Percentiles rank a stretch among this genome's conserved stretches.
Conservation (phyloP, 2,329 filamentous ascomycete species). For the Aspergillus sp. region DNA sequence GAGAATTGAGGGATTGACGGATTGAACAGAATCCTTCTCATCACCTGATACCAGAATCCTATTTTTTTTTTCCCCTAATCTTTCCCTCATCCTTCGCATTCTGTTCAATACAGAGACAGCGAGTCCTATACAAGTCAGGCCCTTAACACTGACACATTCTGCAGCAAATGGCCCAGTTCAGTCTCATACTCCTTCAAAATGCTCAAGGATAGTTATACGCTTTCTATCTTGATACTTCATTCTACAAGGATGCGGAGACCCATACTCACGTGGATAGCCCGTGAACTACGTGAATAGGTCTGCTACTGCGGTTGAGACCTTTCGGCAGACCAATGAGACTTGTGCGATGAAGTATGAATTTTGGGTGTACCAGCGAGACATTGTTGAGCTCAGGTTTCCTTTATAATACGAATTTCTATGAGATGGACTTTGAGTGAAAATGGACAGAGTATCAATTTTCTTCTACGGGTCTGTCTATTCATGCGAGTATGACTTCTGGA, state of each 20-base stretch:
- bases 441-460: background rate
- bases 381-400: conserved; percentile 13
- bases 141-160: conserved; percentile 13
- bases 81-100: too few relatives aligned
- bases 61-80: too few relatives aligned
- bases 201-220: conserved; percentile 26
- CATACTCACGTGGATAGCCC: conserved; percentile 12
- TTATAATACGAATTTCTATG: conserved; percentile 12
- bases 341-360: conserved; percentile 8
- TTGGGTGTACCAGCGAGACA: conserved; percentile 13
- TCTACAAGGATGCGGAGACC: conserved; percentile 23
- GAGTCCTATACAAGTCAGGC: conserved; percentile 12
- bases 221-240: conserved; percentile 26
- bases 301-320: conserved; percentile 8
- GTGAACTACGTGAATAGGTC: conserved; percentile 8
- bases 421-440: background rate
- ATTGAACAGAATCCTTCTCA: background rate
- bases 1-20: too few relatives aligned
- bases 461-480: too few relatives aligned
- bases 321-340: conserved; percentile 9
- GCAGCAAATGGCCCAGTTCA: conserved; percentile 14
- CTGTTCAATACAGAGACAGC: conserved; percentile 12
- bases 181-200: conserved; percentile 17
- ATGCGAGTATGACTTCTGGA: too few relatives aligned
- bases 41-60: too few relatives aligned